phyloP scores from a whole-genome alignment of 108 stramenopile genomes.

The Nitzschia inconspicua region DNA sequence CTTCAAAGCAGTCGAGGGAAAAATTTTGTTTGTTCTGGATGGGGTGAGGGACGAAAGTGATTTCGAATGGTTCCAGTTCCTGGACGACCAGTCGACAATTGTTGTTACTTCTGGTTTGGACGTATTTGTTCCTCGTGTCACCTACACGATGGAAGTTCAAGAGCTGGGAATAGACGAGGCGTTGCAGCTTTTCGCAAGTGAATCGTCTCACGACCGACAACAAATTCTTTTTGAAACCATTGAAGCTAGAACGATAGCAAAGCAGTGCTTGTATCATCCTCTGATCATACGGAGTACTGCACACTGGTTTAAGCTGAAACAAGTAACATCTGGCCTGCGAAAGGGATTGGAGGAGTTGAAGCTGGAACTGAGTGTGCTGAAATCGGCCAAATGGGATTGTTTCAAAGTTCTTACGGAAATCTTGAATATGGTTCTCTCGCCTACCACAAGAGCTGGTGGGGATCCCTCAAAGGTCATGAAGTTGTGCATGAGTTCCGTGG shows the following conservation, averaged over 20 bases:
- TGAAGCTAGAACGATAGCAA: conserved; percentile 17
- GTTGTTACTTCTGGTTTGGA: conserved; percentile 28
- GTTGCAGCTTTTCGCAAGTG: conserved; percentile 42
- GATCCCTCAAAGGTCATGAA: conserved; percentile 21
- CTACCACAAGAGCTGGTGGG: conserved; percentile 2
- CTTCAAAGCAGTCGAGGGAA: conserved; percentile 3
- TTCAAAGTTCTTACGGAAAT: conserved; percentile 22
- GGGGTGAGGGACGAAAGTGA: conserved; percentile 37
- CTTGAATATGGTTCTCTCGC: conserved; percentile 30
- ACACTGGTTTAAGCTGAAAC: conserved; percentile 54
- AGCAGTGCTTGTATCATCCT: conserved; percentile 26
- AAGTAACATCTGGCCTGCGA: conserved; percentile 42
- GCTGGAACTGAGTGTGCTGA: conserved; percentile 15
- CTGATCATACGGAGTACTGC: conserved; percentile 47
- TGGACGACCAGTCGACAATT: conserved; percentile 31
- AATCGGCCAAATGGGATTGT: neutral
- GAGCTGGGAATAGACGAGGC: conserved; percentile 40
- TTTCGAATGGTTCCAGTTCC: conserved; percentile 50
- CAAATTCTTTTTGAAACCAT: conserved; percentile 23
- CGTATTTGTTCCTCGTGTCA: neutral
- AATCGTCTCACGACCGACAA: conserved; percentile 30
- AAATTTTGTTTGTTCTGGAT: conserved; percentile 50
- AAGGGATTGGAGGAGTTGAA: conserved; percentile 48
- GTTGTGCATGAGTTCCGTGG: conserved; percentile 29
- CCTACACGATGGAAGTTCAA: conserved; percentile 37